Evolutionary conservation across 768 basidiomycete species (phyloP).

Genomic region (Russula earlei): DNA sequence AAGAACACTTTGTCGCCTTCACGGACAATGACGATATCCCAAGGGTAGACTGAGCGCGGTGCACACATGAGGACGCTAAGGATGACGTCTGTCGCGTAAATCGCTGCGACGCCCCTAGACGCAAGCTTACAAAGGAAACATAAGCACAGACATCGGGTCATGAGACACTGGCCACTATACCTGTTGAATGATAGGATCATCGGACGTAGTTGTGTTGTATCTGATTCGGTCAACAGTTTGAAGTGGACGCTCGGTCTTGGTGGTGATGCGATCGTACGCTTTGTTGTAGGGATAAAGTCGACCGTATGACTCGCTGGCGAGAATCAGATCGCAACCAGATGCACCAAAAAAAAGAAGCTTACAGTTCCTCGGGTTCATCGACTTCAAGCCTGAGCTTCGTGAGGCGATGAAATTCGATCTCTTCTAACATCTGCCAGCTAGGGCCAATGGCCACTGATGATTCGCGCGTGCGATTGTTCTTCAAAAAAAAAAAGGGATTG

Average conservation of each 20-base stretch:
- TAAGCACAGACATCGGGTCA: conserved; percentile 5
- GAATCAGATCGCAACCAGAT: not conserved
- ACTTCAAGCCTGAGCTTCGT: conserved; percentile 90
- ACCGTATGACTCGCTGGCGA: conserved; percentile 69
- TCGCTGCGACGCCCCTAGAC: conserved; percentile 66
- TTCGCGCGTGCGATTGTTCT: conserved; percentile 81
- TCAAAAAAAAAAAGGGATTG: conserved; percentile 13
- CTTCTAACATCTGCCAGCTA: conserved; percentile 92
- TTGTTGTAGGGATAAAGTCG: conserved; percentile 91
- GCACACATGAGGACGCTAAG: conserved; percentile 95
- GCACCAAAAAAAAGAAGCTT: conserved; percentile 25
- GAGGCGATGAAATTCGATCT: conserved; percentile 91
- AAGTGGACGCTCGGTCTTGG: conserved; percentile 83
- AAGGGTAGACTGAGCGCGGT: conserved; percentile 90
- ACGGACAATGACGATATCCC: conserved; percentile 94
- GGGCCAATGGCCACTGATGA: conserved; percentile 88
- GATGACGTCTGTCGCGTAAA: conserved; percentile 94
- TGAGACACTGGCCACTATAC: conserved; percentile 31
- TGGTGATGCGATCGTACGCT: conserved; percentile 88
- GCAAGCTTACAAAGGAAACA: conserved; percentile 46
- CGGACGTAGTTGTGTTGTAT: conserved; percentile 96
- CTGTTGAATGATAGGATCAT: conserved; percentile 94
- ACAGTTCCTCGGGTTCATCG: conserved; percentile 87
- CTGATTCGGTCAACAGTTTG: conserved; percentile 91
- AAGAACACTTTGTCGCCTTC: conserved; percentile 92